Evolutionary conservation across 306 rosid genomes (phyloP).

Genomic region (Oemleria cerasiformis): DNA sequence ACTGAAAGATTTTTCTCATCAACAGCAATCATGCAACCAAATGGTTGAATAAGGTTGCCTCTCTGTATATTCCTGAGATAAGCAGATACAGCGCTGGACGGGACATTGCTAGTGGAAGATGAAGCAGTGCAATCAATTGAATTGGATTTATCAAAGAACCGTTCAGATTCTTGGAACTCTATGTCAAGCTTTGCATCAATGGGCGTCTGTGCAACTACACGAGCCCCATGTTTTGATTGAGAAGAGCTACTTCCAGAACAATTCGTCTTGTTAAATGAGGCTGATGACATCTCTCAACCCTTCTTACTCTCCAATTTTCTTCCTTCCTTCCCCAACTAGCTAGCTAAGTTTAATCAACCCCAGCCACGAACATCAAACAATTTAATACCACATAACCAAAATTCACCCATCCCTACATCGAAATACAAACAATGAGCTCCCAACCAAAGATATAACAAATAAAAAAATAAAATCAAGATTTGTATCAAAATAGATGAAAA

Average conservation of each 20-base stretch:
- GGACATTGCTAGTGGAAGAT: slow-evolving; percentile 35
- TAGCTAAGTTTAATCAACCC: slow-evolving; percentile 12
- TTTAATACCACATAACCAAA: slow-evolving; percentile 1
- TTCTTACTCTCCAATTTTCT: slow-evolving; percentile 4
- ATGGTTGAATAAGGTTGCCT: slow-evolving; percentile 41
- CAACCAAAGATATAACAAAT: neutral
- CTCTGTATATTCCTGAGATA: slow-evolving; percentile 44
- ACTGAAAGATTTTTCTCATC: slow-evolving; percentile 34
- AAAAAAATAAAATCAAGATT: neutral
- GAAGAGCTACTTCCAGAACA: slow-evolving; percentile 29
- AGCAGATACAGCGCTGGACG: slow-evolving; percentile 33
- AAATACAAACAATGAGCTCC: slow-evolving; percentile 3
- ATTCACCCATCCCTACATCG: neutral
- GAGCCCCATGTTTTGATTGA: slow-evolving; percentile 30
- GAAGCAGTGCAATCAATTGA: slow-evolving; percentile 33
- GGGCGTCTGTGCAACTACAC: slow-evolving; percentile 33
- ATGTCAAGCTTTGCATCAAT: slow-evolving; percentile 40
- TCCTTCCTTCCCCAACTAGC: slow-evolving; percentile 3
- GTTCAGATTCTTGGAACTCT: slow-evolving; percentile 31
- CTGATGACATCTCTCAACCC: slow-evolving; percentile 34
- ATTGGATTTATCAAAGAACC: slow-evolving; percentile 25
- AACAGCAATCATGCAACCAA: slow-evolving; percentile 45
- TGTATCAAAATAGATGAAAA: neutral
- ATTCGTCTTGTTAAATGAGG: slow-evolving; percentile 28
- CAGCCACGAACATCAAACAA: neutral